These are phyloP conservation scores for Achaetomiella virescens DNA, from an alignment of 495 filamentous ascomycete species.

Conservation along the genomic window DNA sequence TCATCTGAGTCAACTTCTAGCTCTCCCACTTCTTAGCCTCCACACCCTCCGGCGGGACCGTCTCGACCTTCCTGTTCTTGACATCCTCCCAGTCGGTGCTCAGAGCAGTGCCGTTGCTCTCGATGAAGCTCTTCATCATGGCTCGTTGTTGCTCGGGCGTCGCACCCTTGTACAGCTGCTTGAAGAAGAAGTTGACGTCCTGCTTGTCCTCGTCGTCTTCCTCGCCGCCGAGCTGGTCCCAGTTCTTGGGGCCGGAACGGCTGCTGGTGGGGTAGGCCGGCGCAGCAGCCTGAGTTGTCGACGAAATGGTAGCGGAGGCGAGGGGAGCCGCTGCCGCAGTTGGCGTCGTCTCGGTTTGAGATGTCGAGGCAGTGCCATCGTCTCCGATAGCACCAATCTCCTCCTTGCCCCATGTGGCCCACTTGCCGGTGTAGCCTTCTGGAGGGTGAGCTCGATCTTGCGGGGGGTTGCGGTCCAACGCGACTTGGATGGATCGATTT, in stretches of 20 bases:
- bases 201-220: constrained; percentile 58
- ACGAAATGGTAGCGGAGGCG: background rate
- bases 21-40: constrained; percentile 60
- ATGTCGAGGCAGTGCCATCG: background rate
- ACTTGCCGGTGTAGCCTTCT: constrained; percentile 68
- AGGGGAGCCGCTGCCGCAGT: background rate
- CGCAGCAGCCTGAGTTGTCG: constrained; percentile 2
- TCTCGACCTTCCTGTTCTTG: constrained; percentile 62
- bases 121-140: constrained; percentile 96
- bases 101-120: constrained; percentile 87
- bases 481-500: constrained; percentile 55
- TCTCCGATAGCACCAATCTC: constrained; percentile 13
- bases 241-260: constrained; percentile 75
- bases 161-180: constrained; percentile 75
- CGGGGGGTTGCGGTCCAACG: constrained; percentile 61
- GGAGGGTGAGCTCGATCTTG: constrained; percentile 78
- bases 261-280: constrained; percentile 89
- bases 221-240: constrained; percentile 66
- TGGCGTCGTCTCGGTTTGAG: background rate
- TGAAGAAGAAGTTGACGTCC: constrained; percentile 84
- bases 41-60: constrained; percentile 69
- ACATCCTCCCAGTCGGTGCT: constrained; percentile 94
- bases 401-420: constrained; percentile 47
- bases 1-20: background rate
- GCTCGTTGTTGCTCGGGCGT: constrained; percentile 76